Conservation (phyloP, 805 yeast species). For the Tetrapisispora nanseiensis region DNA sequence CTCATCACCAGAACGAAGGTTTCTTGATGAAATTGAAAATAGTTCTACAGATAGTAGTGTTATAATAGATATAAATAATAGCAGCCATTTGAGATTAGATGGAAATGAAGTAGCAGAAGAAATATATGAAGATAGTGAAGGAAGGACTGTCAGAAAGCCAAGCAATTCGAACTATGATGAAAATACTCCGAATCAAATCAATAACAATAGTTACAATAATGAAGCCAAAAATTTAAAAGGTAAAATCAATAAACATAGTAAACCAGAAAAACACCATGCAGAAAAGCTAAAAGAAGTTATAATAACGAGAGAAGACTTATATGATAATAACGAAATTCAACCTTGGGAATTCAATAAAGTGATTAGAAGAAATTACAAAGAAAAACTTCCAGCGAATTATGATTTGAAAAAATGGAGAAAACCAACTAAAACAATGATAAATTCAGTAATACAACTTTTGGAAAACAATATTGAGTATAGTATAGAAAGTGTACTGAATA, state of each 20-base stretch:
- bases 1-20: conserved; percentile 1
- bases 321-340: neutral
- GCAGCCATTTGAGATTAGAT: conserved; percentile 11
- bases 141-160: neutral
- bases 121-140: conserved; percentile 1
- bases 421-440: conserved; percentile 13
- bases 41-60: conserved; percentile 10
- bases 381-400: conserved; percentile 13
- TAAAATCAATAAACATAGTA: neutral
- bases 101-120: conserved; percentile 8
- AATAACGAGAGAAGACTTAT: neutral
- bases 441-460: conserved; percentile 14
- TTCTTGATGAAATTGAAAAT: conserved; percentile 4
- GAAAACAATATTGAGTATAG: conserved; percentile 20
- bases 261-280: neutral
- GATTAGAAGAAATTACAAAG: conserved; percentile 13
- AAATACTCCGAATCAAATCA: no score
- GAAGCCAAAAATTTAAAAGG: no score
- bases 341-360: conserved; percentile 23
- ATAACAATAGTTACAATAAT: no score
- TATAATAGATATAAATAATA: conserved; percentile 7
- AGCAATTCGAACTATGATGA: neutral
- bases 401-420: conserved; percentile 19
- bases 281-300: neutral
- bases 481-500: conserved; percentile 16